phyloP scores from a whole-genome alignment of 179 eudicot species.

The Nepenthes alata region DNA sequence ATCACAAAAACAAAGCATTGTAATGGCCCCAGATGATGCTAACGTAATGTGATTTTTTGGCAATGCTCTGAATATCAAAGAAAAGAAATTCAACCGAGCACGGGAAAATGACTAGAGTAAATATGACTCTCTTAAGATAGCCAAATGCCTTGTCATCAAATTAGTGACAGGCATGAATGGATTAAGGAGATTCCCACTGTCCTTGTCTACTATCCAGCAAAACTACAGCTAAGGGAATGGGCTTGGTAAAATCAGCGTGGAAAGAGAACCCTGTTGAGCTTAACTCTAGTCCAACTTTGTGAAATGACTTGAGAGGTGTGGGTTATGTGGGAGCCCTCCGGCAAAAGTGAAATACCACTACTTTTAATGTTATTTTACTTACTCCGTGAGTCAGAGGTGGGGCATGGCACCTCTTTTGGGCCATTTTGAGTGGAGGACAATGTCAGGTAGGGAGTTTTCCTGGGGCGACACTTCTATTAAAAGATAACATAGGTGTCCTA shows the following conservation, averaged over 20 bases:
- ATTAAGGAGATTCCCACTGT: slow-evolving; percentile 1
- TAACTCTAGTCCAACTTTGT: slow-evolving; percentile 45
- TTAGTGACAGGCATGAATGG: slow-evolving; percentile 6
- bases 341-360: slow-evolving; percentile 42
- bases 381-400: slow-evolving; percentile 41
- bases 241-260: slow-evolving; percentile 40
- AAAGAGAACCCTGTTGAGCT: slow-evolving; percentile 52
- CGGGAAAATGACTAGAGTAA: slow-evolving; percentile 56
- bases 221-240: slow-evolving; percentile 37
- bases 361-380: slow-evolving; percentile 57
- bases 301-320: slow-evolving; percentile 38
- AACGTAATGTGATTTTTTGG: too few species aligned
- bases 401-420: background rate
- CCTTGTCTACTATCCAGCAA: slow-evolving; percentile 16
- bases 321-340: slow-evolving; percentile 21
- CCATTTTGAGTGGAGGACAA: slow-evolving; percentile 10
- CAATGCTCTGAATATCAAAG: slow-evolving; percentile 55
- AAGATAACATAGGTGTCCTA: slow-evolving; percentile 55
- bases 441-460: slow-evolving; percentile 37
- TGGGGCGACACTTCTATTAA: slow-evolving; percentile 40
- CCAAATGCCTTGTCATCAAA: slow-evolving; percentile 49
- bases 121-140: slow-evolving; percentile 64
- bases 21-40: too few species aligned
- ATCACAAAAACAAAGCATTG: too few species aligned
- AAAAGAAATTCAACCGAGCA: slow-evolving; percentile 57